Base-by-base conservation (phyloP, 805 yeast species). In the Candida ponderosae region DNA sequence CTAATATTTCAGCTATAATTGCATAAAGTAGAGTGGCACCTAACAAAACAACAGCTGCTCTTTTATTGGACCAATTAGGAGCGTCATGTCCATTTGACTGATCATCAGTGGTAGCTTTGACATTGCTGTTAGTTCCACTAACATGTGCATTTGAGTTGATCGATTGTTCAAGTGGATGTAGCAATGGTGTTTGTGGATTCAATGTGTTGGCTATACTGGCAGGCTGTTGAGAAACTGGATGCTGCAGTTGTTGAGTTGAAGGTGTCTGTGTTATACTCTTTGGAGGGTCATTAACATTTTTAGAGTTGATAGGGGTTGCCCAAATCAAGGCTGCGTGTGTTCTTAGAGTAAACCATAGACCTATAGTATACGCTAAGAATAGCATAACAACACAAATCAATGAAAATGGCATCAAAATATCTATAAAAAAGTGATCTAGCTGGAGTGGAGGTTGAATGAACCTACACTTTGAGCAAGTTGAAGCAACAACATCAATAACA, bases 271-370 rank as follows among this genome's bases (percentile, higher is more conserved):
- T 30, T 27, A 17, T 35, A n/a, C n/a, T n/a, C n/a, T n/a, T n/a
- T n/a, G n/a, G n/a, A 21, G 38, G 38, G 16, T 33, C 34, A 17
- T 29, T 39, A 4, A 31, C 32, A n/a, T 32, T 41, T 13, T 30
- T 21, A 9, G 24, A 56, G 13, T 62, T 56, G 6, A 71, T 70
- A 4, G 81, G 79, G 1, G 79, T 74, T 33, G 86, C 84, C 98
- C 98, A 93, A 45, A 93, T 93, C 63, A 88, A 67, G 1, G 96
- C 90, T 0, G 98, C 98, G 60, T 93, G 98, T 0, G 97, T 93
- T 51, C 95, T 75, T 51, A 93, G 70, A 0, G 98, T 93, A 58
- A 93, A 93, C 74, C 87, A 80, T 31, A 93, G 65, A 2, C 98
- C 97, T 58, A 89, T 79, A 18, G 77, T 72, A 56, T 93, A 93